These are phyloP conservation scores for Lasiodiplodia sp. DNA, from an alignment of 2,329 filamentous ascomycete genomes.

Conservation along the genomic window DNA sequence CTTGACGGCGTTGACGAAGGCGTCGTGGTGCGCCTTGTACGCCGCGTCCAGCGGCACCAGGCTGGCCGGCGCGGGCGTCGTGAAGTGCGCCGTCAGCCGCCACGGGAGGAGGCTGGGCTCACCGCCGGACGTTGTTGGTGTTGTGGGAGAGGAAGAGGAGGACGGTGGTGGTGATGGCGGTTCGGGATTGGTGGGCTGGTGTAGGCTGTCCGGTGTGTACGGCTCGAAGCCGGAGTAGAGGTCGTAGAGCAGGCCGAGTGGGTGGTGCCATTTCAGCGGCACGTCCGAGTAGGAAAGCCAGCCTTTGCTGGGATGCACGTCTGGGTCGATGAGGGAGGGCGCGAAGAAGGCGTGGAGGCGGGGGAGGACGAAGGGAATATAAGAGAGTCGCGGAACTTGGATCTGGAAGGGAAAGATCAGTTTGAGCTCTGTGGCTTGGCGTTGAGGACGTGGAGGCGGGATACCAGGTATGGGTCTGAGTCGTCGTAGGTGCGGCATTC, in stretches of 20 bases:
- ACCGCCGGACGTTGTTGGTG: background rate
- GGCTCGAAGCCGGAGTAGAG: conserved; percentile 68
- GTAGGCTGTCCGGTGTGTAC: conserved; percentile 37
- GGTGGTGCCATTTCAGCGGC: conserved; percentile 75
- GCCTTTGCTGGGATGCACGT: conserved; percentile 59
- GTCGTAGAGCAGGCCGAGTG: conserved; percentile 73
- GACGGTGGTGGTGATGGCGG: conserved; percentile 9
- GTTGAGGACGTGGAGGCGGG: conserved; percentile 28
- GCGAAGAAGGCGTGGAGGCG: conserved; percentile 70
- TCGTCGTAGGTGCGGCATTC: conserved; percentile 68
- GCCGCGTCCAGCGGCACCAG: conserved; percentile 64
- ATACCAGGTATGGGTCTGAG: conserved; percentile 67
- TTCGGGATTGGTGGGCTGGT: background rate
- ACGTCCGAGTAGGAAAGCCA: conserved; percentile 74
- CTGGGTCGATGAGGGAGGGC: conserved; percentile 64
- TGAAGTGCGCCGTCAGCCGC: conserved; percentile 69
- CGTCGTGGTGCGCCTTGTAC: conserved; percentile 66
- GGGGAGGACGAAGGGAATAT: conserved; percentile 71
- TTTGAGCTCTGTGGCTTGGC: background rate
- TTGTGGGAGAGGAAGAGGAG: conserved; percentile 1
- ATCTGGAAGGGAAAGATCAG: conserved; percentile 51
- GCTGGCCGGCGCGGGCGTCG: conserved; percentile 64
- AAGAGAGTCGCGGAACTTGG: conserved; percentile 70
- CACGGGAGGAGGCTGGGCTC: conserved; percentile 60
- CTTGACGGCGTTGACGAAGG: conserved; percentile 74